These are phyloP conservation scores for Sedum album DNA, from an alignment of 164 flowering plant genomes.

Conservation along the genomic window DNA sequence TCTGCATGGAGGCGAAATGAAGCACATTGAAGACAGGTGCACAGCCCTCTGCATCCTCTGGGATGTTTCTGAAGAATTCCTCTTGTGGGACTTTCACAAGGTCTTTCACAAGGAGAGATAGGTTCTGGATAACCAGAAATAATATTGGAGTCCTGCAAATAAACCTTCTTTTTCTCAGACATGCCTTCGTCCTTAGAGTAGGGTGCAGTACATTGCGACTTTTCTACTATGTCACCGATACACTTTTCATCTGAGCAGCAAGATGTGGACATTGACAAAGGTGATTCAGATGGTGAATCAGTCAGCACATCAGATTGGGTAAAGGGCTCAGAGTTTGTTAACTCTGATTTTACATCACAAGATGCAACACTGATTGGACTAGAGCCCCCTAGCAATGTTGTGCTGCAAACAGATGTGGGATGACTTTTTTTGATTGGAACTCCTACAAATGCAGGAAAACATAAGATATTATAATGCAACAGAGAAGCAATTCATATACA, in stretches of 20 bases:
- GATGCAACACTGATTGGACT: not conserved
- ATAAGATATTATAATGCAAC: not conserved
- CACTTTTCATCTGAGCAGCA: not conserved
- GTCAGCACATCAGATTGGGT: not conserved
- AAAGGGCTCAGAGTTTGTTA: not conserved
- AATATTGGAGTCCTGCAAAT: not conserved
- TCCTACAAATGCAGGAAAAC: not conserved
- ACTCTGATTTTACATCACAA: not conserved
- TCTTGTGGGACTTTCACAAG: conserved; percentile 17
- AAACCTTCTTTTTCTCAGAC: not conserved
- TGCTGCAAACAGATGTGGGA: not conserved
- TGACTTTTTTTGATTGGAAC: not conserved
- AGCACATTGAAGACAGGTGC: conserved; percentile 51
- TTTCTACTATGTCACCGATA: not conserved
- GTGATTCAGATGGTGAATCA: not conserved
- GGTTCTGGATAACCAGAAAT: conserved; percentile 12
- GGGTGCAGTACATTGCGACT: not conserved
- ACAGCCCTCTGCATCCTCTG: conserved; percentile 53
- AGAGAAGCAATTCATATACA: not conserved
- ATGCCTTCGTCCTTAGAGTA: not conserved
- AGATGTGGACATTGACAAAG: not conserved
- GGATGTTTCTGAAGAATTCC: conserved; percentile 58
- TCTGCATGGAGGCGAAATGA: conserved; percentile 67
- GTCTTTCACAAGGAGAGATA: conserved; percentile 5
- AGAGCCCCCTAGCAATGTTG: not conserved